Base-by-base conservation (phyloP, 352 stramenopile genomes). In the Globisporangium ultimum region DNA sequence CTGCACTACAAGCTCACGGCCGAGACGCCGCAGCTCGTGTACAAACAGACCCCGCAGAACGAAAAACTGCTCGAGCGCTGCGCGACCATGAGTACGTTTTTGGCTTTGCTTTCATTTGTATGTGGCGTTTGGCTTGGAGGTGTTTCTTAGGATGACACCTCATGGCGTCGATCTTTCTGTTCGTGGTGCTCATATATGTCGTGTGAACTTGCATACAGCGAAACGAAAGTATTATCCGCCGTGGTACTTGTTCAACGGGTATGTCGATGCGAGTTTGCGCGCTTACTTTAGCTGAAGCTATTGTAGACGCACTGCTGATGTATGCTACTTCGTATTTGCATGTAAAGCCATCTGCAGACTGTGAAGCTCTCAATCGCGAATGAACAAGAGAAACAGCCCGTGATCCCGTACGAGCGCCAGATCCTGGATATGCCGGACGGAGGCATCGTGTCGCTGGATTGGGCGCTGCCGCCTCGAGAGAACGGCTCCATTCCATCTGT, bases 391-490 rank as follows among this genome's bases (percentile, higher is more conserved):
- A 42, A 50, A 9, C 55, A 65, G 6, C 78, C 80, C 1, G 15
- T 17, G 1, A 67, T 87, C 43, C 14, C 38, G 3, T 91, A 91
- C 64, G 60, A 79, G 50, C 76, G 82, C 15, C 72, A 91, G 61
- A 56, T 81, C 5, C 66, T 91, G 5, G 68, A 84, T 28, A 71
- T 88, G 64, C 73, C 72, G 14, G 79, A 91, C 58, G 79, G 81
- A 22, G 80, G 80, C 34, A 69, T 88, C n/a, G 65, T 90, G 40
- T 86, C 80, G 9, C 63, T 90, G 36, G 80, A 90, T 61, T 90
- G 80, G 80, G 72, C 76, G 28, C 49, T 87, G 11, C 63, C 76
- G 9, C 24, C 73, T 10, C 61, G 53, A 15, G 24, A 52, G 1
- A 32, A 72, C 21, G 50, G 64, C 38, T 53, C 41, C 34, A 48